Percentiles rank a stretch among this genome's conserved stretches.
These are phyloP conservation scores for Penicillium parvum DNA, from an alignment of 495 filamentous ascomycete species.

Conservation along the genomic window DNA sequence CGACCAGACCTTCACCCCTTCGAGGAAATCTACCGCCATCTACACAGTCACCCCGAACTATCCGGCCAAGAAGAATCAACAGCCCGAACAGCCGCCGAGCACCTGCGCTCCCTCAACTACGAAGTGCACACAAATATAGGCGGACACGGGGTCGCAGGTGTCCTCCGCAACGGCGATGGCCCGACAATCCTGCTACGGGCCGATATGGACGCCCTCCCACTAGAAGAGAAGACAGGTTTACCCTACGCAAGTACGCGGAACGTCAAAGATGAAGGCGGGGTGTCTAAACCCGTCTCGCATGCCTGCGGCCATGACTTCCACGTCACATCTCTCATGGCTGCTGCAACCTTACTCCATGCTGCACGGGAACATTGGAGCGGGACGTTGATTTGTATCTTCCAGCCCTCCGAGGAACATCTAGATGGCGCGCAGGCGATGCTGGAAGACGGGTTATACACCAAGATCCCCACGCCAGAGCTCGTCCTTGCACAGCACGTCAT, in stretches of 20 bases:
- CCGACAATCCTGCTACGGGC: slow-evolving; percentile 52
- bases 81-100: slow-evolving; percentile 32
- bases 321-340: slow-evolving; percentile 48
- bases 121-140: slow-evolving; percentile 48
- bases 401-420: slow-evolving; percentile 56
- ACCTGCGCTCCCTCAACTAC: slow-evolving; percentile 39
- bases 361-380: slow-evolving; percentile 48
- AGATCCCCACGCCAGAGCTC: slow-evolving; percentile 46
- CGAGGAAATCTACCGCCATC: slow-evolving; percentile 42
- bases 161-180: slow-evolving; percentile 54
- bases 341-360: slow-evolving; percentile 39
- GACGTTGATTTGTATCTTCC: slow-evolving; percentile 55
- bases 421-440: slow-evolving; percentile 58
- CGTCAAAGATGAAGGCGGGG: slow-evolving; percentile 41
- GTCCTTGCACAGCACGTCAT: slow-evolving; percentile 57
- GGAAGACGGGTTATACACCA: slow-evolving; percentile 55
- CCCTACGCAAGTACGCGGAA: slow-evolving; percentile 49
- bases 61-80: slow-evolving; percentile 47
- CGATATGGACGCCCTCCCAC: slow-evolving; percentile 60
- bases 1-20: slow-evolving; percentile 34
- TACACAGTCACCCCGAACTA: slow-evolving; percentile 51
- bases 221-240: slow-evolving; percentile 52
- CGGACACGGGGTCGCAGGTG: slow-evolving; percentile 51
- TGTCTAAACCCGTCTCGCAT: slow-evolving; percentile 56
- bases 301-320: slow-evolving; percentile 67